A percentile compares a stretch with the other conserved stretches of the same genome.
Evolutionary conservation across 2,329 filamentous ascomycete genomes (phyloP).

Genomic region (Diaporthe sp.): DNA sequence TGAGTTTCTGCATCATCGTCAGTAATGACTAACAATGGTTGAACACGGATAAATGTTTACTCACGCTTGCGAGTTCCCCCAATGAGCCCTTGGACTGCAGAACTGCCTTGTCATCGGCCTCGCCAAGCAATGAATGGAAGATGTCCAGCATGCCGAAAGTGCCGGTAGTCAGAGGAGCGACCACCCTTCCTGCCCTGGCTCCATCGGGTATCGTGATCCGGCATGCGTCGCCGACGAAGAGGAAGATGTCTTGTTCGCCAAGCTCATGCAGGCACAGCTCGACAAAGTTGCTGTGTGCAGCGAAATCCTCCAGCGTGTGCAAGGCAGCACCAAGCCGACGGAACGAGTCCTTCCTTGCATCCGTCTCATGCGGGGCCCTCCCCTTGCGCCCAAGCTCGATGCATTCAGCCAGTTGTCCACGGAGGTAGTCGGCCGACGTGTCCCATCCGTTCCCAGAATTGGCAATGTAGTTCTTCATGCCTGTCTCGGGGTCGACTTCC

Average conservation of each 20-base stretch:
- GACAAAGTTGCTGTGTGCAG: constrained; percentile 65
- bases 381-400: constrained; percentile 41
- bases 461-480: constrained; percentile 48
- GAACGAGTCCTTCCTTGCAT: constrained; percentile 39
- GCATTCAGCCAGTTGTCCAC: constrained; percentile 39
- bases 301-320: constrained; percentile 64
- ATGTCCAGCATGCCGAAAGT: constrained; percentile 58
- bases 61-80: constrained; percentile 40
- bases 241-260: constrained; percentile 61
- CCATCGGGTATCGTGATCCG: constrained; percentile 42
- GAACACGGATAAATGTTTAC: background rate
- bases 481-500: constrained; percentile 43
- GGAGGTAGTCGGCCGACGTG: constrained; percentile 45
- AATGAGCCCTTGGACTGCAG: constrained; percentile 43
- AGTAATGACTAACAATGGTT: background rate
- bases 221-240: constrained; percentile 58
- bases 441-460: constrained; percentile 41
- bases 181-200: constrained; percentile 48
- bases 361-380: constrained; percentile 34
- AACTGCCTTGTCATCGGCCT: constrained; percentile 45
- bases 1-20: constrained; percentile 36
- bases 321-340: constrained; percentile 58
- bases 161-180: constrained; percentile 63
- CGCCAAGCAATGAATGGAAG: constrained; percentile 45
- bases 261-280: constrained; percentile 63